Evolutionary conservation across 805 yeast species (phyloP), one percentile per base, ranked within the genome.

Genomic region (Monosporozyma servazzii): DNA sequence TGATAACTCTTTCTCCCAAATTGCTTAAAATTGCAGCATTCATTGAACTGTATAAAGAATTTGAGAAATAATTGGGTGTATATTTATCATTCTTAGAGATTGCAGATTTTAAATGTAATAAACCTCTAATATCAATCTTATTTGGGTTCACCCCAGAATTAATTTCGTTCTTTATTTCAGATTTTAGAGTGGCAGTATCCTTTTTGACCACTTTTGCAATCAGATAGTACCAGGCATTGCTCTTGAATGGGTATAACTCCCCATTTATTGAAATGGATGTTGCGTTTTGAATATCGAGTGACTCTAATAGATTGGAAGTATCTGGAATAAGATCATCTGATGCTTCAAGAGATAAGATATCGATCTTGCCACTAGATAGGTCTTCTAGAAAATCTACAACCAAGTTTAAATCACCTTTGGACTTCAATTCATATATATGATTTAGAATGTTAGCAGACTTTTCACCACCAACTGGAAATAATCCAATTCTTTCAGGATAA

Each of bases 401-500:
- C 5, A 52, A 53, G 5, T 51, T 47, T 4, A 54, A 33, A 41
- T 52, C 58, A 13, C 18, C 27, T 15, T 55, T 51, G 5, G n/a
- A 18, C 43, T 59, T 61, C 21, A 70, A 50, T 30, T 58, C 56
- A 43, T 66, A 65, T 5, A 65, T 58, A 18, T 54, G 58, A 10
- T 55, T 58, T 10, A 65, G 50, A 4, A 62, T 50, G 5, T 49
- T 48, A 37, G 62, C 64, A 2, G 54, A 55, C 18, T 53, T 56
- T 9, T 55, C 58, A 3, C 59, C 54, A 27, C 58, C 54, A 2
- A 85, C 52, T 0, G 98, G 96, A n/a, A 91, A 71, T 2, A 91
- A 55, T 6, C 97, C 99, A 48, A 91, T 62, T 65, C 90, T 84
- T 56, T 89, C 85, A 0, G 96, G 87, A 17, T 86, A 74, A 1